Evolutionary conservation across 2,329 filamentous ascomycete genomes (phyloP).

Genomic region (Knufia fluminis): DNA sequence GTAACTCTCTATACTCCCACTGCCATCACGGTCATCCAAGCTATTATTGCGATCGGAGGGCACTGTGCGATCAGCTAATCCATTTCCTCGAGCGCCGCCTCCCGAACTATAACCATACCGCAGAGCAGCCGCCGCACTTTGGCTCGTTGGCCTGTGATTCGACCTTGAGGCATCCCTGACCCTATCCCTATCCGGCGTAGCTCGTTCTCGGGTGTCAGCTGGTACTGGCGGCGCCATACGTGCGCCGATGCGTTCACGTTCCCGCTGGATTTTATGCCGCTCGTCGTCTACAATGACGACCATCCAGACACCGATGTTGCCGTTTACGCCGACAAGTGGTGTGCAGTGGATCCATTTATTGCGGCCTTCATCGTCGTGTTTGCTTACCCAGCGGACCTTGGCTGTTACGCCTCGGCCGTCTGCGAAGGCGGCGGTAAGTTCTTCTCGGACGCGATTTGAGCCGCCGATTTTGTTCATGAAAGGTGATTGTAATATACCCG

Average conservation of each 20-base stretch:
- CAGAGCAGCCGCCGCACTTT: background rate
- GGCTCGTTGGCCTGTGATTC: background rate
- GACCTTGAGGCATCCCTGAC: background rate
- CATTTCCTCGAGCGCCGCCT: background rate
- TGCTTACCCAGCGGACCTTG: conserved; percentile 60
- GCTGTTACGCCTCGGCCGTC: conserved; percentile 64
- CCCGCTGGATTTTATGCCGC: conserved; percentile 6
- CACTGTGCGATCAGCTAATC: background rate
- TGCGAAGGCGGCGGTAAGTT: conserved; percentile 51
- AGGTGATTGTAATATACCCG: conserved; percentile 55
- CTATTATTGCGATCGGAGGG: no score
- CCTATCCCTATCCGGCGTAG: background rate
- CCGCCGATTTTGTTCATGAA: conserved; percentile 39
- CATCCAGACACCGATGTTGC: conserved; percentile 69
- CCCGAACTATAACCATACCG: background rate
- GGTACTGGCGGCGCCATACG: conserved; percentile 1
- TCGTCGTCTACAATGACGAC: conserved; percentile 63
- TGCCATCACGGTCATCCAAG: no score
- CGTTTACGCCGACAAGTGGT: conserved; percentile 57
- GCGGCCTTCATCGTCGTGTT: conserved; percentile 47
- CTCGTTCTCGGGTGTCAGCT: background rate
- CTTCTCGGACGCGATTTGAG: conserved; percentile 43
- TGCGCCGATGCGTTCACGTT: background rate
- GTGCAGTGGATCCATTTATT: conserved; percentile 70
- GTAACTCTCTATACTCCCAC: no score